phyloP scores from a whole-genome alignment of 2,329 filamentous ascomycete species.

The Clarireedia sp. region DNA sequence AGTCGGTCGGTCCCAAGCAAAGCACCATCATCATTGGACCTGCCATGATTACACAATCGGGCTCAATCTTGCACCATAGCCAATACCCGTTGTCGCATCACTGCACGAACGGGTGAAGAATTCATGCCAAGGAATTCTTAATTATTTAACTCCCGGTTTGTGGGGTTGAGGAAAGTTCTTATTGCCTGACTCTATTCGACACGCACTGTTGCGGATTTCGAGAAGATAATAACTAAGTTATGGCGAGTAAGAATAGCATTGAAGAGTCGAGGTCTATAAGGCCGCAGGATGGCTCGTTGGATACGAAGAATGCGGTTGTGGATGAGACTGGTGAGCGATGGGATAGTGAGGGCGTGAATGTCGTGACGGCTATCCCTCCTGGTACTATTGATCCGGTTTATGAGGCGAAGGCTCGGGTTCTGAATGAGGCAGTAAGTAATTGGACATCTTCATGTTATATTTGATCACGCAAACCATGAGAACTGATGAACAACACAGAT shows the following conservation, averaged over 20 bases:
- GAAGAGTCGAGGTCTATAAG: background rate
- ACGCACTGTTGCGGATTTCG: too few species aligned
- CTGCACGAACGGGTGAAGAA: too few species aligned
- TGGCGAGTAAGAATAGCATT: background rate
- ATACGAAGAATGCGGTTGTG: background rate
- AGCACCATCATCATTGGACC: too few species aligned
- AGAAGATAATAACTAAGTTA: background rate
- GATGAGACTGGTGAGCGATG: background rate
- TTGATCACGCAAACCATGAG: conserved; percentile 1
- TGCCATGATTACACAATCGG: too few species aligned
- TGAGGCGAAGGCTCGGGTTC: conserved; percentile 63
- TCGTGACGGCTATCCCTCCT: conserved; percentile 39
- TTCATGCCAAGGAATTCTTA: too few species aligned
- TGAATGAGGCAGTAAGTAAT: conserved; percentile 59
- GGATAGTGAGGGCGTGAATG: conserved; percentile 1
- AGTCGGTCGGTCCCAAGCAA: too few species aligned
- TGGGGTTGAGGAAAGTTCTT: too few species aligned
- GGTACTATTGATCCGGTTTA: conserved; percentile 58
- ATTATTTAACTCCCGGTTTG: too few species aligned
- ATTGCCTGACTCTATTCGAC: too few species aligned
- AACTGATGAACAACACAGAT: conserved; percentile 34
- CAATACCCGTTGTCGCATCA: too few species aligned
- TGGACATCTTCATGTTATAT: background rate
- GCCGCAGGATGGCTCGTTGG: background rate
- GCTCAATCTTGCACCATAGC: too few species aligned